phyloP scores from a whole-genome alignment of 441 rosid genomes.

The Raphanus hybrid region DNA sequence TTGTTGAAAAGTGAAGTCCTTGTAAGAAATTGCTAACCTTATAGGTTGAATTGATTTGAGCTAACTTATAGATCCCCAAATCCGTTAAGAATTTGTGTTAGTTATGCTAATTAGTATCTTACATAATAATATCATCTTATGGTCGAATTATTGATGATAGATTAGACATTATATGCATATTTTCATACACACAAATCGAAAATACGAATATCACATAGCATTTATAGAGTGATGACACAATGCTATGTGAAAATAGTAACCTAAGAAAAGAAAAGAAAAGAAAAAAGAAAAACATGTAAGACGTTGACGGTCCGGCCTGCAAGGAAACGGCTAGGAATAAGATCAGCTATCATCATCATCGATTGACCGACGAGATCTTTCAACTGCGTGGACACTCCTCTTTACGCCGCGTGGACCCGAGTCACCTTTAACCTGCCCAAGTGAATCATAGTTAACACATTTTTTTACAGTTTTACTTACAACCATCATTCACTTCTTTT shows the following conservation, averaged over 20 bases:
- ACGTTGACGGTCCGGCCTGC: conserved; percentile 44
- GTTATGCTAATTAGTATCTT: background rate
- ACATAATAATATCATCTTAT: background rate
- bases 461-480: conserved; percentile 15
- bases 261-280: background rate
- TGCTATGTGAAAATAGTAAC: background rate
- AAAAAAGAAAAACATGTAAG: background rate
- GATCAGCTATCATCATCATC: conserved; percentile 29
- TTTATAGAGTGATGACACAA: conserved; percentile 3
- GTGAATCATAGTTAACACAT: conserved; percentile 24
- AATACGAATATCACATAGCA: background rate
- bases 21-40: background rate
- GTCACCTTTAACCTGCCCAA: conserved; percentile 19
- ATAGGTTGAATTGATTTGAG: background rate
- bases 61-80: background rate
- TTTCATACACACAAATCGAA: background rate
- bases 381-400: conserved; percentile 5
- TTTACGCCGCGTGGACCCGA: conserved; percentile 7
- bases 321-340: conserved; percentile 25
- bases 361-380: conserved; percentile 24
- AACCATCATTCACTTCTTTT: conserved; percentile 22
- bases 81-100: background rate
- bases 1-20: background rate
- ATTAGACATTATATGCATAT: background rate
- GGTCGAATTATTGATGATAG: background rate